These are phyloP conservation scores for Botrytis cinerea DNA, from an alignment of 2,329 filamentous ascomycete genomes.

Conservation along the genomic window DNA sequence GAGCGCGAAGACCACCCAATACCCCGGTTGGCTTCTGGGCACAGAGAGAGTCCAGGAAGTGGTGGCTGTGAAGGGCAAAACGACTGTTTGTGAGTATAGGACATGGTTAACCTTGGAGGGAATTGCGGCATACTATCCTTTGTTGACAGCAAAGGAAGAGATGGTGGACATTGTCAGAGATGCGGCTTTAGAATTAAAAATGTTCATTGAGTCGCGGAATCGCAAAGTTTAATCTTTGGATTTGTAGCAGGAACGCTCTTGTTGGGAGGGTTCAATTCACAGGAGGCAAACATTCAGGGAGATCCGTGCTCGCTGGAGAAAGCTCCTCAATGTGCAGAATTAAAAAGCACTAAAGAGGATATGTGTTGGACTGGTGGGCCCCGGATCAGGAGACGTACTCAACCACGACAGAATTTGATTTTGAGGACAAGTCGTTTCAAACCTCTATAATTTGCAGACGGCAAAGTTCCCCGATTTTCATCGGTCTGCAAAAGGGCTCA, in stretches of 20 bases:
- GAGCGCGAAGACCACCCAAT: constrained; percentile 25
- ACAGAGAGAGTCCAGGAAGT: constrained; percentile 34
- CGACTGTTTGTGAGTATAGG: constrained; percentile 32
- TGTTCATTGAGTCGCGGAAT: constrained; percentile 16
- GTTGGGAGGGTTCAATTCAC: background rate
- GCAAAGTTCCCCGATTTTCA: background rate
- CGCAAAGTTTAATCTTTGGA: background rate
- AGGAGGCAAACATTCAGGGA: background rate
- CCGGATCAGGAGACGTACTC: background rate
- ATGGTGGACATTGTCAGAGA: constrained; percentile 20
- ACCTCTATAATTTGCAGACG: background rate
- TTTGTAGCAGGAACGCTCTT: background rate
- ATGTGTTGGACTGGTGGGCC: background rate
- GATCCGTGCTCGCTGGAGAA: background rate
- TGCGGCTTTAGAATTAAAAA: constrained; percentile 21
- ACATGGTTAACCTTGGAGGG: constrained; percentile 31
- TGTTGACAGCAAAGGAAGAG: constrained; percentile 30
- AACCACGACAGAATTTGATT: background rate
- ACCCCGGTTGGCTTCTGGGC: constrained; percentile 31
- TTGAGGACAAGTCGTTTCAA: background rate
- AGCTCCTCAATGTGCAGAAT: background rate
- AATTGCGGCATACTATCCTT: constrained; percentile 32
- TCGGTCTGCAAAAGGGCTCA: background rate
- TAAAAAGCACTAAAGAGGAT: background rate
- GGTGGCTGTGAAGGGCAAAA: constrained; percentile 27